These are phyloP conservation scores for Torrubiella hemipterigena DNA, from an alignment of 2,329 filamentous ascomycete genomes.

Conservation along the genomic window DNA sequence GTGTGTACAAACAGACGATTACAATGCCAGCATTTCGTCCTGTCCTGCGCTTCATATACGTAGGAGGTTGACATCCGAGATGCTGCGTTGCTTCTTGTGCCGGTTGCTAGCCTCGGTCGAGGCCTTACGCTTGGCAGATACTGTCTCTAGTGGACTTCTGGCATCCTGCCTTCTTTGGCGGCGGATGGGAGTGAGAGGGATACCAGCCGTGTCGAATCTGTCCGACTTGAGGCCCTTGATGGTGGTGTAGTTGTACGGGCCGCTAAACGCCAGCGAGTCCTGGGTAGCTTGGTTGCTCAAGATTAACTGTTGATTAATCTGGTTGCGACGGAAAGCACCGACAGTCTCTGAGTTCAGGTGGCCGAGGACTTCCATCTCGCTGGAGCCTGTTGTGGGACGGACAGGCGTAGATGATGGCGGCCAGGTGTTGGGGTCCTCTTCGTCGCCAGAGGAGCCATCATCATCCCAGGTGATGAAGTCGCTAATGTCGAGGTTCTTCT, in stretches of 20 bases:
- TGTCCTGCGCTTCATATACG: conserved; percentile 22
- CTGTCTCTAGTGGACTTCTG: conserved; percentile 36
- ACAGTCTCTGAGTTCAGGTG: conserved; percentile 57
- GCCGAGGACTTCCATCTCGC: conserved; percentile 38
- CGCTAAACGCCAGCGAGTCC: conserved; percentile 50
- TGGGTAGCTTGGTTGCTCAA: conserved; percentile 47
- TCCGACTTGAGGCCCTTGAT: conserved; percentile 53
- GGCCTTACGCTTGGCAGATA: conserved; percentile 44
- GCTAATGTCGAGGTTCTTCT: conserved; percentile 52
- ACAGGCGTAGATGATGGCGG: conserved; percentile 40
- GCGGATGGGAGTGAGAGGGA: conserved; percentile 56
- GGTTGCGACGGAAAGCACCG: conserved; percentile 64
- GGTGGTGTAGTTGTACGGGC: conserved; percentile 47
- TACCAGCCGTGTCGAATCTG: conserved; percentile 51
- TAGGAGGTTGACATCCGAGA: conserved; percentile 41
- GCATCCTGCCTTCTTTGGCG: conserved; percentile 40
- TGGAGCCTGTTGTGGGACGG: conserved; percentile 34
- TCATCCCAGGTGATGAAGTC: conserved; percentile 62
- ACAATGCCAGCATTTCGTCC: conserved; percentile 5
- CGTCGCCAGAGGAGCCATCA: conserved; percentile 46
- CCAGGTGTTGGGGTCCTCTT: conserved; percentile 36
- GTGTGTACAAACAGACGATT: no score
- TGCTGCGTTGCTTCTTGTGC: conserved; percentile 48
- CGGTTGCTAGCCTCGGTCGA: conserved; percentile 25
- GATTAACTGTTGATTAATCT: conserved; percentile 49